Percentiles rank a stretch among this genome's conserved stretches.
phyloP scores from a whole-genome alignment of 1,284 basidiomycete genomes.

The Stygiomarasmius scandens region DNA sequence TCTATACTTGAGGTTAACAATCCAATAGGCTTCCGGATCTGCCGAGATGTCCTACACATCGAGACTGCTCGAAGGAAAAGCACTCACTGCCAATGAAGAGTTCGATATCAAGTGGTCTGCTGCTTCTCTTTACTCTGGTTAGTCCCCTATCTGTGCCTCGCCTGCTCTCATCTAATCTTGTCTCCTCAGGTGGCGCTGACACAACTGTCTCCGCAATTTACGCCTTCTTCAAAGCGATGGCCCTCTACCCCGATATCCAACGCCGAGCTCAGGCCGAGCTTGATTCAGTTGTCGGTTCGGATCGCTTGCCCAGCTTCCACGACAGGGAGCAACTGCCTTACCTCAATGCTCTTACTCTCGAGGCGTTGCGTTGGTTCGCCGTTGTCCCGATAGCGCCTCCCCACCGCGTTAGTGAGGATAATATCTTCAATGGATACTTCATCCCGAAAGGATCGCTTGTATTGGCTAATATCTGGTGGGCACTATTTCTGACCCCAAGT shows the following conservation, averaged over 20 bases:
- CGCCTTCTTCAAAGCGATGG: slow-evolving; percentile 28
- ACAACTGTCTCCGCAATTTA: slow-evolving; percentile 16
- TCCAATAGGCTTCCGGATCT: slow-evolving; percentile 18
- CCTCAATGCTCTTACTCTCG: slow-evolving; percentile 35
- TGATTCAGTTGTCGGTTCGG: slow-evolving; percentile 35
- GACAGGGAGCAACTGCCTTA: slow-evolving; percentile 38
- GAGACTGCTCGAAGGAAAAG: slow-evolving; percentile 16
- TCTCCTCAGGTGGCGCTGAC: slow-evolving; percentile 1
- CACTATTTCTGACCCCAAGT: background rate
- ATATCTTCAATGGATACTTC: slow-evolving; percentile 23
- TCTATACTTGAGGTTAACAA: too few relatives aligned
- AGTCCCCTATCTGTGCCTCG: background rate
- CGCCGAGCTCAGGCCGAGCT: slow-evolving; percentile 37
- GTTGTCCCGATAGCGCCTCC: slow-evolving; percentile 26
- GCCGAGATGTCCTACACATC: slow-evolving; percentile 22
- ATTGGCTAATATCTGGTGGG: slow-evolving; percentile 30
- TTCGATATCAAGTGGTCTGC: slow-evolving; percentile 25
- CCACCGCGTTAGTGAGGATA: slow-evolving; percentile 27
- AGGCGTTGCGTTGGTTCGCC: slow-evolving; percentile 30
- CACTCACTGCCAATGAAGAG: slow-evolving; percentile 18
- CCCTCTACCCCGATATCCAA: slow-evolving; percentile 36
- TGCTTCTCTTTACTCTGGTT: slow-evolving; percentile 24
- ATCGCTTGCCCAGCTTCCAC: slow-evolving; percentile 34
- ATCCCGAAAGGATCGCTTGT: slow-evolving; percentile 31
- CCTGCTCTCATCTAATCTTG: background rate